A percentile compares a stretch with the other conserved stretches of the same genome.
phyloP scores from a whole-genome alignment of 2,329 filamentous ascomycete species.

The Aspergillus versicolor region DNA sequence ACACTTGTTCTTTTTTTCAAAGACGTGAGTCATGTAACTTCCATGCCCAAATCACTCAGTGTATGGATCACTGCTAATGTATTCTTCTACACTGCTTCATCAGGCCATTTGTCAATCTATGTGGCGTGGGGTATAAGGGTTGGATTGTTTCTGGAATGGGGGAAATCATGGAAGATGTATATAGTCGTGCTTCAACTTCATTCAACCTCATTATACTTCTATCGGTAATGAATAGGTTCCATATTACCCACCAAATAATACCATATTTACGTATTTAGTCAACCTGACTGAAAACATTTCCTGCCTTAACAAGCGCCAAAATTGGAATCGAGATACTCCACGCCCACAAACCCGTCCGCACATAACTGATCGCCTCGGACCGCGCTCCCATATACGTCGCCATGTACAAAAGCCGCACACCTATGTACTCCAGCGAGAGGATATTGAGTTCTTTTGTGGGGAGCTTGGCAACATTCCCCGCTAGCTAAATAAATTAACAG shows the following conservation, averaged over 20 bases:
- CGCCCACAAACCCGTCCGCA: conserved; percentile 32
- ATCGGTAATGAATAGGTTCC: no score
- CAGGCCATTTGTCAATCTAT: not conserved
- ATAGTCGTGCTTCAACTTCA: no score
- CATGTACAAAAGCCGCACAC: conserved; percentile 32
- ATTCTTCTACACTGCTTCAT: not conserved
- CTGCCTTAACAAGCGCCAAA: conserved; percentile 29
- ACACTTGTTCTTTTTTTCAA: not conserved
- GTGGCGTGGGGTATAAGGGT: not conserved
- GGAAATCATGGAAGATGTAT: no score
- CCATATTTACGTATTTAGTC: no score
- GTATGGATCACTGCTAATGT: not conserved
- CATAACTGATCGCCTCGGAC: conserved; percentile 32
- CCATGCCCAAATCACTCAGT: not conserved
- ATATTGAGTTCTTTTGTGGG: conserved; percentile 31
- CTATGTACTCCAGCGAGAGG: conserved; percentile 33
- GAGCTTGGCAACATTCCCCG: not conserved
- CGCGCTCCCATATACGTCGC: conserved; percentile 33
- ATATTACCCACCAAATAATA: no score
- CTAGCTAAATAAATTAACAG: no score
- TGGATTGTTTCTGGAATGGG: conserved; percentile 15
- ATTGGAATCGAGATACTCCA: conserved; percentile 35
- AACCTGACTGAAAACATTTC: no score
- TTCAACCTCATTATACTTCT: no score
- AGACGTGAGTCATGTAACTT: not conserved